Evolutionary conservation across 495 filamentous ascomycete genomes (phyloP), one percentile per base, ranked within the genome.

Genomic region (Penicillium lividum): DNA sequence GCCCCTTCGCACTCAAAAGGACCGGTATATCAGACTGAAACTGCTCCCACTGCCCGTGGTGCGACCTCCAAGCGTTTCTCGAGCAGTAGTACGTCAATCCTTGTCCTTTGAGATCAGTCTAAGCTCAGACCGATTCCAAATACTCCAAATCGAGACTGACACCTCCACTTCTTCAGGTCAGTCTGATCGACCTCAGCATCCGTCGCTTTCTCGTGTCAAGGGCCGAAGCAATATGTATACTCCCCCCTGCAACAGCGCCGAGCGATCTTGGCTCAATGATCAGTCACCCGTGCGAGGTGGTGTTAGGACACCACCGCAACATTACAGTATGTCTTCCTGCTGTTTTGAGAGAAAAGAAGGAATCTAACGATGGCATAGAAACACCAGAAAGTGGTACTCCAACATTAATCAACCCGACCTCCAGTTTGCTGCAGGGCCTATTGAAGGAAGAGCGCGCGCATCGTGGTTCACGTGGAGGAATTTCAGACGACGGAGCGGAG

Each of bases 361-460:
- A 68, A 54, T 70, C 45, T 7, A 16, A 59, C 4, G 15, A 27
- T 36, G 46, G 8, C 16, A 13, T 44, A 76, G 73, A 56, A 57
- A 73, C 70, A 5, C 68, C 67, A 6, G 72, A 75, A 11, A 57
- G 57, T 5, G 63, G 58, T 16, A 65, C 65, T 4, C 63, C 71
- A 3, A 64, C 73, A 29, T 53, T 74, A 0, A 74, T 77, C 4
- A 80, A 81, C 36, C 78, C 79, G 5, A 70, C 74, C 0, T 82
- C 80, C 1, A 68, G 65, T 16, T 62, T 82, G 0, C 53, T 82
- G 25, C 78, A 81, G 46, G 79, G 76, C 58, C 59, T 80, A 34
- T 59, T 82, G 10, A 78, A 79, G 54, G 79, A 82, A 63, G 75
- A 78, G 51, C 76, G 76, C 9, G 73, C 76, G 5, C 71, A 70